Conservation (phyloP, 352 stramenopile genomes). For the Globisporangium mamillatum region DNA sequence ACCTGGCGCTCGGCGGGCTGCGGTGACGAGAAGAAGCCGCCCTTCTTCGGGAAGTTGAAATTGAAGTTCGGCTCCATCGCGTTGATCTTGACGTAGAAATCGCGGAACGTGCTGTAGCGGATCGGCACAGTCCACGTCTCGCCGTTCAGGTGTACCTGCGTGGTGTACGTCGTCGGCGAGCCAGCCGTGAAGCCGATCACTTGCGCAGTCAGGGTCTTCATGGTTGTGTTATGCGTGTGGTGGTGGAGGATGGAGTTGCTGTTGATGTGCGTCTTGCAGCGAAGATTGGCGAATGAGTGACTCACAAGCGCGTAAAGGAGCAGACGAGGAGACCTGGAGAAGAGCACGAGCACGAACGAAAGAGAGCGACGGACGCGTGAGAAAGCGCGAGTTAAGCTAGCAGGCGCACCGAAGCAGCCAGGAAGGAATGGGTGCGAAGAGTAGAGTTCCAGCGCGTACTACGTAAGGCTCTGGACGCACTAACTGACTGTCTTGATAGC, state of each 20-base stretch:
- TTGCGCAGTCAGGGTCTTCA: slow-evolving; percentile 34
- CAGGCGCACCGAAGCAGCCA: slow-evolving; percentile 4
- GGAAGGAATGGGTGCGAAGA: not conserved
- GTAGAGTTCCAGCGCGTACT: not conserved
- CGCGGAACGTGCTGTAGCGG: slow-evolving; percentile 65
- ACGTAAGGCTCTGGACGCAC: not conserved
- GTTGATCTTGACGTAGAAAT: slow-evolving; percentile 51
- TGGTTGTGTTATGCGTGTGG: not conserved
- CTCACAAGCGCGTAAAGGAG: slow-evolving; percentile 5
- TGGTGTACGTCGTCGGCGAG: slow-evolving; percentile 45
- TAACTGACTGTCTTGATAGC: not conserved
- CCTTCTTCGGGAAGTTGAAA: slow-evolving; percentile 65
- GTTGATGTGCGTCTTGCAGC: not conserved
- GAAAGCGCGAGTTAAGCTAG: slow-evolving; percentile 6
- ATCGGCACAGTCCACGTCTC: slow-evolving; percentile 44
- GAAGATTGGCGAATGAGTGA: slow-evolving; percentile 13
- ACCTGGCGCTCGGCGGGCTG: slow-evolving; percentile 49
- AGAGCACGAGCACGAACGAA: not conserved
- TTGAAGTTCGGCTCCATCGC: slow-evolving; percentile 47
- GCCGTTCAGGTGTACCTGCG: slow-evolving; percentile 41
- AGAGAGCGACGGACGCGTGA: not conserved
- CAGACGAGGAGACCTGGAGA: not conserved
- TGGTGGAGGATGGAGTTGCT: not conserved
- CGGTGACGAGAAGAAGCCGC: slow-evolving; percentile 58
- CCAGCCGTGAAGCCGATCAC: slow-evolving; percentile 42